phyloP scores from a whole-genome alignment of 345 rosid species.

The Balakata baccata region DNA sequence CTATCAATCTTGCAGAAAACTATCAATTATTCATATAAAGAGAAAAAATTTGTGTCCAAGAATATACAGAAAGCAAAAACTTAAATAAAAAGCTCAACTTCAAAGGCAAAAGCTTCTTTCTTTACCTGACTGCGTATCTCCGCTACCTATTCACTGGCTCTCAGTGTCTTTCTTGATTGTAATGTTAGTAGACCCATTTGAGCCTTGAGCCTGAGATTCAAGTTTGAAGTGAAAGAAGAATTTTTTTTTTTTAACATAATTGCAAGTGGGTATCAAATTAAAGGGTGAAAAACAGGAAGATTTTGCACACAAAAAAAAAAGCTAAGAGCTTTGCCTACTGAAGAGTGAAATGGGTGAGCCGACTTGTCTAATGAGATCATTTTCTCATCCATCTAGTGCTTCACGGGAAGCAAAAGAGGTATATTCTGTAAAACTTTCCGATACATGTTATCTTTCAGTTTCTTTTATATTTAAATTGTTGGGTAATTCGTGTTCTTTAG shows the following conservation, averaged over 20 bases:
- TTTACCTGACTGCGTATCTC: conserved; percentile 1
- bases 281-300: not conserved
- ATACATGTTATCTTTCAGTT: too few species aligned
- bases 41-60: not conserved
- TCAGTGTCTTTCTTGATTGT: not conserved
- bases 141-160: not conserved
- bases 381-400: conserved; percentile 73
- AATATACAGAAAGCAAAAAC: not conserved
- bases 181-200: conserved; percentile 9
- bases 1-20: not conserved
- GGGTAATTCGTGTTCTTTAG: not conserved
- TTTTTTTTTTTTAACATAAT: not conserved
- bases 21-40: not conserved
- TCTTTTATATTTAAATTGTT: not conserved
- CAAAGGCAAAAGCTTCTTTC: not conserved
- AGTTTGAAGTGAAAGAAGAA: not conserved
- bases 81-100: not conserved
- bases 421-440: conserved; percentile 7
- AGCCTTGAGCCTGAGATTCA: conserved; percentile 13
- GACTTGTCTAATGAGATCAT: conserved; percentile 66
- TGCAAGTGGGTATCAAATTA: not conserved
- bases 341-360: conserved; percentile 65
- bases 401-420: conserved; percentile 59
- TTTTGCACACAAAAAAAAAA: conserved; percentile 1
- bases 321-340: not conserved